Evolutionary conservation across 2,329 filamentous ascomycete genomes (phyloP), one percentile per base, ranked within the genome.

Genomic region (Fusarium nurragi): DNA sequence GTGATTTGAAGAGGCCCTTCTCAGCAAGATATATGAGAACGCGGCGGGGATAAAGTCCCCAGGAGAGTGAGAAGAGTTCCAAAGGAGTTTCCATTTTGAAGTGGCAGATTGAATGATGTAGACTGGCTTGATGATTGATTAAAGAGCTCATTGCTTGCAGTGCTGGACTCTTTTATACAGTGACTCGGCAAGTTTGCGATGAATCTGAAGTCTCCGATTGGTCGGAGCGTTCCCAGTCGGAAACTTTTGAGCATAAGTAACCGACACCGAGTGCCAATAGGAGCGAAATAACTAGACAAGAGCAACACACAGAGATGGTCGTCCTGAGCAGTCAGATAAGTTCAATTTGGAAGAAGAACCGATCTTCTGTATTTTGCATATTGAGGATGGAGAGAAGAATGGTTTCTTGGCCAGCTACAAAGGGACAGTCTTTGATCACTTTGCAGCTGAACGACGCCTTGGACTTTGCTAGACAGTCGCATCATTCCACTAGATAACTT

Each of bases 41-140:
- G 12, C 64, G 54, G 10, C 64, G 64, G 8, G 64, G 64, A 1
- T 50, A 61, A 6, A 67, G 38, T 5, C 64, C 64, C 64, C 60
- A 67, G 1, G 60, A 32, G 0, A 67, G 51, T 12, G 49, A 48
- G 18, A 67, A 67, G 1, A 67, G 64, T 21, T 67, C 64, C 1
- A 67, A 37, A 19, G 59, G 21, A 8, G 36, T 12, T 12, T 32
- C n/a, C 64, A 67, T 67, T 11, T 6, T 12, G 18, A 23, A 14
- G 8, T 22, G 25, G 12, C 7, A 26, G 7, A 26, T 9, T 26
- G 7, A 26, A 0, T 10, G 6, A 16, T 7, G 4, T 1, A 28
- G 4, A 7, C 1, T 21, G 3, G 2, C 4, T 25, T 44, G 40
- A 30, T 19, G 7, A 10, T 4, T 3, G 4, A 0, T 3, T 7